Evolutionary conservation across 2,329 filamentous ascomycete species (phyloP).

Genomic region (Neonectria magnoliae): DNA sequence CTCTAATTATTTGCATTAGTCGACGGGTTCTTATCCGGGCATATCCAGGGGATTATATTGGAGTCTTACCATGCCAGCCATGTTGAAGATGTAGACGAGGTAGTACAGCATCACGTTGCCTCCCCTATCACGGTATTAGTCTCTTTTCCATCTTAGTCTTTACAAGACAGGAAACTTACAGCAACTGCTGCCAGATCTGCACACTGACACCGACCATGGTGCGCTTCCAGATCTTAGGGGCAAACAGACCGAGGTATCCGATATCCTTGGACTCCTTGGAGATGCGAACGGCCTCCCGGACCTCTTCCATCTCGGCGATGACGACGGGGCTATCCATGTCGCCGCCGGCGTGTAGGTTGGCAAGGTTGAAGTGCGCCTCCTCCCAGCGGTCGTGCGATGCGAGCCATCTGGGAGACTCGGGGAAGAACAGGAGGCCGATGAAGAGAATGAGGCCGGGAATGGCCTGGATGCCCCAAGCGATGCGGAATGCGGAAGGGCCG

Average conservation of each 20-base stretch:
- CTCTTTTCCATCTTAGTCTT: not conserved
- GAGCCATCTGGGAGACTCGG: constrained; percentile 71
- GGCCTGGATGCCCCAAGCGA: constrained; percentile 73
- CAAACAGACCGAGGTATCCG: constrained; percentile 57
- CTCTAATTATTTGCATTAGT: constrained; percentile 22
- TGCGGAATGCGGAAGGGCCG: constrained; percentile 67
- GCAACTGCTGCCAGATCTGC: constrained; percentile 64
- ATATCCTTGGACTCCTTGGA: constrained; percentile 50
- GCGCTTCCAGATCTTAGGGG: constrained; percentile 59
- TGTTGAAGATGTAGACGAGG: constrained; percentile 70
- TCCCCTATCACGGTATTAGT: constrained; percentile 43
- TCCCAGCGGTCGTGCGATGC: constrained; percentile 70
- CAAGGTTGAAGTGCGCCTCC: constrained; percentile 62
- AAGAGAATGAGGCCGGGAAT: constrained; percentile 68
- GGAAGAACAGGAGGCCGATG: constrained; percentile 67
- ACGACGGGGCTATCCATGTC: constrained; percentile 64
- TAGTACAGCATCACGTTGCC: constrained; percentile 69
- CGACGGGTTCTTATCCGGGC: no score
- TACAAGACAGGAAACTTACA: constrained; percentile 37
- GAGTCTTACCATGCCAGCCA: constrained; percentile 60
- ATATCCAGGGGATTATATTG: not conserved
- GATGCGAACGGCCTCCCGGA: constrained; percentile 53
- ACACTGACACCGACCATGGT: constrained; percentile 62
- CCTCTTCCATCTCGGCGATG: constrained; percentile 66
- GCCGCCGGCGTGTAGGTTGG: constrained; percentile 66